These are phyloP conservation scores for Aspergillus heteromorphus DNA, from an alignment of 495 filamentous ascomycete species.

Conservation along the genomic window DNA sequence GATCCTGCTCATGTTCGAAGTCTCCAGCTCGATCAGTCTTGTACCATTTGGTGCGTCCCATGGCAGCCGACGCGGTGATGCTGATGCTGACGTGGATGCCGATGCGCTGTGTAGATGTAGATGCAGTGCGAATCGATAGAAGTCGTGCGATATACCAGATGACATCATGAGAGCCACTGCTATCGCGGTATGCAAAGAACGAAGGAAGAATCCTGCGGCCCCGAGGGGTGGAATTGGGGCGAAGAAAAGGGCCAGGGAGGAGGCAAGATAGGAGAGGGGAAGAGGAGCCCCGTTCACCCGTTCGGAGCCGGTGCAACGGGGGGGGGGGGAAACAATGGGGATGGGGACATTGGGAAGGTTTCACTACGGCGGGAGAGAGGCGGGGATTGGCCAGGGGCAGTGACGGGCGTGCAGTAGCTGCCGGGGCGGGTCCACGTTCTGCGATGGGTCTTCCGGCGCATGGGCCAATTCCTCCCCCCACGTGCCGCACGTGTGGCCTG, in stretches of 20 bases:
- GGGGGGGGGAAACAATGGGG: not conserved
- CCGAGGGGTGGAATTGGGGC: not conserved
- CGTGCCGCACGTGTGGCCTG: conserved; percentile 17
- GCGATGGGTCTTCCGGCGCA: not conserved
- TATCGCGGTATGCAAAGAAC: not conserved
- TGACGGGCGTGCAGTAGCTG: conserved; percentile 4
- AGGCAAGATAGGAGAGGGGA: not conserved
- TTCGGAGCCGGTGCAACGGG: not conserved
- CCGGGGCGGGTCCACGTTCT: conserved; percentile 5
- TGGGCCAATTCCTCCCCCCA: conserved; percentile 16
- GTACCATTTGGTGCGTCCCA: conserved; percentile 38
- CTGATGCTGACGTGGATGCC: not conserved
- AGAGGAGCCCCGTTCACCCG: not conserved
- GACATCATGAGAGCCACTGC: not conserved
- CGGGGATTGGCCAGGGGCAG: not conserved
- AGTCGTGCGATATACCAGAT: not conserved
- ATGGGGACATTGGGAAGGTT: not conserved
- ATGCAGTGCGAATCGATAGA: not conserved
- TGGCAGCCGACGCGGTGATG: conserved; percentile 12
- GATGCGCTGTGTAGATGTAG: not conserved
- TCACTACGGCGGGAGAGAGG: not conserved
- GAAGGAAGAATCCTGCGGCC: not conserved
- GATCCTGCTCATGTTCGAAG: conserved; percentile 48
- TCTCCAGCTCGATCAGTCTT: conserved; percentile 46
- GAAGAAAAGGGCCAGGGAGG: not conserved